phyloP scores from a whole-genome alignment of 2,329 filamentous ascomycete species.

The Aspergillus intermedius region DNA sequence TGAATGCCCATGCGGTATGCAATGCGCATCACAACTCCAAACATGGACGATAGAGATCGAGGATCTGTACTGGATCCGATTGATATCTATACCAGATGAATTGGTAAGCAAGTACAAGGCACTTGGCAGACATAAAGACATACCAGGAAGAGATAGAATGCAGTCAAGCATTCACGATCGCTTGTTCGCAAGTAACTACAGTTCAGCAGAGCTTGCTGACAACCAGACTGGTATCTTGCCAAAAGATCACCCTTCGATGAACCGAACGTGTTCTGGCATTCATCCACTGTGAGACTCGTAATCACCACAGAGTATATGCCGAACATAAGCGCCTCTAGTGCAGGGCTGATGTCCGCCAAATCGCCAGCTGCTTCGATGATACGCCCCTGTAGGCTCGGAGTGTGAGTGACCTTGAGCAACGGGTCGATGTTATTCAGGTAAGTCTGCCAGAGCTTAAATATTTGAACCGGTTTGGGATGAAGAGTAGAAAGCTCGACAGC shows the following conservation, averaged over 20 bases:
- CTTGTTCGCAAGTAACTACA: constrained; percentile 36
- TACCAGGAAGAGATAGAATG: constrained; percentile 51
- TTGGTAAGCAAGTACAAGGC: neutral
- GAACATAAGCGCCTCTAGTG: constrained; percentile 63
- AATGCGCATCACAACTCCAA: constrained; percentile 61
- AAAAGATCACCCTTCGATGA: constrained; percentile 34
- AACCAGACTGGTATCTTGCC: constrained; percentile 38
- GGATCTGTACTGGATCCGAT: constrained; percentile 56
- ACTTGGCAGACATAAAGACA: constrained; percentile 13
- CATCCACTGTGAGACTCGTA: constrained; percentile 49
- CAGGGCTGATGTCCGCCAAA: constrained; percentile 48
- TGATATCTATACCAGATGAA: constrained; percentile 43
- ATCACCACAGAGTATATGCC: constrained; percentile 56
- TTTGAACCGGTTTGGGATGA: constrained; percentile 59
- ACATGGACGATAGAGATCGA: constrained; percentile 51
- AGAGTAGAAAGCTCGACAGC: constrained; percentile 43
- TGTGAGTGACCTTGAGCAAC: constrained; percentile 61
- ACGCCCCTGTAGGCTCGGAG: constrained; percentile 57
- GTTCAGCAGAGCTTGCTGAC: constrained; percentile 43
- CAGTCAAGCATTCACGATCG: constrained; percentile 44
- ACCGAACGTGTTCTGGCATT: constrained; percentile 43
- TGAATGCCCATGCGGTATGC: constrained; percentile 65
- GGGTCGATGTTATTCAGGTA: constrained; percentile 66
- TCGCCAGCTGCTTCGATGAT: constrained; percentile 58
- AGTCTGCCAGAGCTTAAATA: constrained; percentile 55